These are phyloP conservation scores for Ilyonectria mors-panacis DNA, from an alignment of 2,329 filamentous ascomycete genomes.

Conservation along the genomic window DNA sequence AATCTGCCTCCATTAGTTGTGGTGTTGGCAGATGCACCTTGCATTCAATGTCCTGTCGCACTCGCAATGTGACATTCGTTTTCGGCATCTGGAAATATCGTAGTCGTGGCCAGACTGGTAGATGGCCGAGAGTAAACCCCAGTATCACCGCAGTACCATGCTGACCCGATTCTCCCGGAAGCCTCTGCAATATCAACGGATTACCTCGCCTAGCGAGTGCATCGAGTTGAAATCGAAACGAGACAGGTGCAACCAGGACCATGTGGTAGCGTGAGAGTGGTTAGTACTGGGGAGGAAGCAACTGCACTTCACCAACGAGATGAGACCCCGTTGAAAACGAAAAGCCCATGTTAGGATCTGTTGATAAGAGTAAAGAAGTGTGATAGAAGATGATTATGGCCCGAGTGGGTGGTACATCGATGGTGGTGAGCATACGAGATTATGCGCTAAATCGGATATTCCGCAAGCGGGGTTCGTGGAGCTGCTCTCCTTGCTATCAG, in stretches of 20 bases:
- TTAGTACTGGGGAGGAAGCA: not conserved
- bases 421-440: constrained; percentile 26
- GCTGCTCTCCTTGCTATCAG: constrained; percentile 39
- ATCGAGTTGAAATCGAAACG: not conserved
- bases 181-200: not conserved
- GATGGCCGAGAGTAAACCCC: not conserved
- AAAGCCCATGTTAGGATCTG: not conserved
- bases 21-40: not conserved
- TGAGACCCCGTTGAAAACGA: not conserved
- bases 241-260: not conserved
- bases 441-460: constrained; percentile 48
- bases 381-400: not conserved
- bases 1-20: not conserved
- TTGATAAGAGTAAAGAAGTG: not conserved
- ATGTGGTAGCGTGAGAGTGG: not conserved
- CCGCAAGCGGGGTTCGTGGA: constrained; percentile 44
- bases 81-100: not conserved
- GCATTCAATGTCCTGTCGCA: not conserved
- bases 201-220: not conserved
- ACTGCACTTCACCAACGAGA: not conserved
- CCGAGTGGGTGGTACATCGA: constrained; percentile 10
- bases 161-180: not conserved
- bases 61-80: not conserved
- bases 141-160: not conserved
- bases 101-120: too few species aligned